These are phyloP conservation scores for Linum lewisii DNA, from an alignment of 345 rosid genomes.

Conservation along the genomic window DNA sequence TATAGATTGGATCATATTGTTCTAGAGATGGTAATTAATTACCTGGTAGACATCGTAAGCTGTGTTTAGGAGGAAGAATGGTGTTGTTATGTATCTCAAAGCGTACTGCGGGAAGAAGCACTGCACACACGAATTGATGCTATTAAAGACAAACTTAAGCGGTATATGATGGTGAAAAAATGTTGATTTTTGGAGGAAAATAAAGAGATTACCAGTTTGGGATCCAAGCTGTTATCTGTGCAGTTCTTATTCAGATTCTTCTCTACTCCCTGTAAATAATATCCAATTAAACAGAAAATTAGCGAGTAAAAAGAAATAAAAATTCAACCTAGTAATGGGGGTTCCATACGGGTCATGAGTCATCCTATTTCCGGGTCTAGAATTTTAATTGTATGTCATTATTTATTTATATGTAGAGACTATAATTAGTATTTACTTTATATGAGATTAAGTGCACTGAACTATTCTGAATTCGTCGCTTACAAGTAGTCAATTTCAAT, in stretches of 20 bases:
- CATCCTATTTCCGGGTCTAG: too few species aligned
- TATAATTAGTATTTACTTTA: too few species aligned
- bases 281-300: slow-evolving; percentile 6
- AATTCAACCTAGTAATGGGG: too few species aligned
- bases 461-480: too few species aligned
- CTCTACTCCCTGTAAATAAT: slow-evolving; percentile 48
- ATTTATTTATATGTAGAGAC: too few species aligned
- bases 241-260: slow-evolving; percentile 57
- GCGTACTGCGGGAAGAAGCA: slow-evolving; percentile 84
- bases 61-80: slow-evolving; percentile 74
- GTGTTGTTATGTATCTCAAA: slow-evolving; percentile 53
- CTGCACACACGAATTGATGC: too few species aligned
- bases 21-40: slow-evolving; percentile 8
- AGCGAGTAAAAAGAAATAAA: background rate
- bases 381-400: too few species aligned
- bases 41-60: slow-evolving; percentile 95
- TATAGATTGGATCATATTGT: background rate
- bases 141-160: too few species aligned
- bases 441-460: too few species aligned
- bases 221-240: slow-evolving; percentile 29
- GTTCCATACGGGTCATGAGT: too few species aligned
- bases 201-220: slow-evolving; percentile 47
- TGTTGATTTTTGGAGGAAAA: background rate
- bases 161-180: too few species aligned
- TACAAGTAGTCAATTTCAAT: background rate